A percentile compares a stretch with the other conserved stretches of the same genome.
phyloP scores from a whole-genome alignment of 129 eudicot genomes.

The Calendula officinalis region DNA sequence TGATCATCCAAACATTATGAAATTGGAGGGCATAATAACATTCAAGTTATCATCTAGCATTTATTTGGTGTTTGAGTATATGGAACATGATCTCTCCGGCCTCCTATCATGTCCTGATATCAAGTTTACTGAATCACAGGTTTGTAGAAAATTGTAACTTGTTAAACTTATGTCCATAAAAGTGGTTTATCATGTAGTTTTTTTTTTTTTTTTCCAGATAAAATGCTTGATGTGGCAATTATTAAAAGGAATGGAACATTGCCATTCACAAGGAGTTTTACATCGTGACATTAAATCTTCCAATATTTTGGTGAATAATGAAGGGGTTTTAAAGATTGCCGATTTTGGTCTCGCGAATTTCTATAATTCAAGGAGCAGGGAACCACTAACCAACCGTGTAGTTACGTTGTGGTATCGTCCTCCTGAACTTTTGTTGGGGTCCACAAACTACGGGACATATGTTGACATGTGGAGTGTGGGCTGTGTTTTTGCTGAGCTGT shows the following conservation, averaged over 20 bases:
- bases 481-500: conserved; percentile 76
- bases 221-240: conserved; percentile 79
- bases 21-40: conserved; percentile 74
- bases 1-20: conserved; percentile 77
- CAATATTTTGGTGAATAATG: conserved; percentile 71
- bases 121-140: conserved; percentile 70
- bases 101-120: conserved; percentile 63
- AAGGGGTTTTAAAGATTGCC: conserved; percentile 69
- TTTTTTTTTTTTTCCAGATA: conserved; percentile 50
- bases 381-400: conserved; percentile 70
- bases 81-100: conserved; percentile 86
- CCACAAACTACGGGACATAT: conserved; percentile 53
- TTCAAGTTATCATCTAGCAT: conserved; percentile 56
- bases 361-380: conserved; percentile 28
- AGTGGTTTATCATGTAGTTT: too few species aligned
- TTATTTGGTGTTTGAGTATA: conserved; percentile 73
- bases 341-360: conserved; percentile 85
- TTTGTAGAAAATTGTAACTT: too few species aligned
- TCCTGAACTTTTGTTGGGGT: conserved; percentile 77
- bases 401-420: conserved; percentile 94
- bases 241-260: conserved; percentile 63
- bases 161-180: too few species aligned
- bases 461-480: conserved; percentile 85
- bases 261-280: conserved; percentile 67
- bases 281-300: conserved; percentile 79